Evolutionary conservation across 371 early-diverging fungal species (phyloP).

Genomic region (Mucor lusitanicus): DNA sequence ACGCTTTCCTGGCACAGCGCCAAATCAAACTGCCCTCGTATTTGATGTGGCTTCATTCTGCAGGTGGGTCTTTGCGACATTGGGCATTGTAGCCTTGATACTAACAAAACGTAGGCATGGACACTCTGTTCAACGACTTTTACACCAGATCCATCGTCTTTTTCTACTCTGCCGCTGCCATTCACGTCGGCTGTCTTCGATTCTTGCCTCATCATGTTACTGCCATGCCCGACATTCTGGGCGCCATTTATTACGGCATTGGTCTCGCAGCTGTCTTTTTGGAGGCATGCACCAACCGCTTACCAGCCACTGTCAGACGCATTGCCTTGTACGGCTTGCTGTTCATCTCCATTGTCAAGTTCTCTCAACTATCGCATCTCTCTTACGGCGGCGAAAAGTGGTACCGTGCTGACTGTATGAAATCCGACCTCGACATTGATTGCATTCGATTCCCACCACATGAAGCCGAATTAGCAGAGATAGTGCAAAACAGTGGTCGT

Average conservation of each 20-base stretch:
- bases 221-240: conserved; percentile 31
- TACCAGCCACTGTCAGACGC: conserved; percentile 6
- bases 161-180: conserved; percentile 19
- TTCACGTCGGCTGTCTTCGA: conserved; percentile 15
- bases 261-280: conserved; percentile 16
- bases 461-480: background rate
- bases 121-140: conserved; percentile 10
- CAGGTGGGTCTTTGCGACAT: background rate
- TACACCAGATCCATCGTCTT: conserved; percentile 28
- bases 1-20: conserved; percentile 28
- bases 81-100: background rate
- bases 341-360: background rate
- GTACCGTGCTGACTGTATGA: conserved; percentile 12
- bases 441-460: conserved; percentile 23
- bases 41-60: conserved; percentile 13
- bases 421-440: conserved; percentile 15
- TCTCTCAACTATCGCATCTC: conserved; percentile 13
- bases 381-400: conserved; percentile 17
- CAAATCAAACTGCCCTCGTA: conserved; percentile 23
- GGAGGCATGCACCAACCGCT: conserved; percentile 25
- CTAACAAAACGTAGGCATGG: conserved; percentile 5
- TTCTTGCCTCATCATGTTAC: conserved; percentile 7
- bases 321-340: conserved; percentile 5
- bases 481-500: conserved; percentile 1
- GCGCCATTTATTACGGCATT: conserved; percentile 26